Conservation (phyloP, 495 filamentous ascomycete species). For the Aspergillus affinis region DNA sequence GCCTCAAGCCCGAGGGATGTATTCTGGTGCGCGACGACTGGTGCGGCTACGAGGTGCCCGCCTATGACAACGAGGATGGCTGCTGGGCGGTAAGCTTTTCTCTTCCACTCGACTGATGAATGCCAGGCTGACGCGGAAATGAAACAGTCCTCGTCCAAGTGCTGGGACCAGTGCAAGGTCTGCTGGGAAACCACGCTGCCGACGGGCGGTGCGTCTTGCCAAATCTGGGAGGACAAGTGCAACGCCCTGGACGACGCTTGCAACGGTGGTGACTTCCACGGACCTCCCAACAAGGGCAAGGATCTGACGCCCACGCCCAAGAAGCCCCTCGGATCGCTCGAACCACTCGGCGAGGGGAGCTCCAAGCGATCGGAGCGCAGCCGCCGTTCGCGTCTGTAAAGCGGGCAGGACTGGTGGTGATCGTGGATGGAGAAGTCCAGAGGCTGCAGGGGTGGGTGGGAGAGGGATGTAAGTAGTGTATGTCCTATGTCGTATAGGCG, state of each 20-base stretch:
- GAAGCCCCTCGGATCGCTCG: conserved; percentile 8
- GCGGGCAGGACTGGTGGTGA: not conserved
- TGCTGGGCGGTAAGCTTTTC: conserved; percentile 51
- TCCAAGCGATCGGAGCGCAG: not conserved
- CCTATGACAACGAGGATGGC: conserved; percentile 51
- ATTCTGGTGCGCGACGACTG: conserved; percentile 69
- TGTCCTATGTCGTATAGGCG: no score
- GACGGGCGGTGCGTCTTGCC: conserved; percentile 57
- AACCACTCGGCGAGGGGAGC: conserved; percentile 3
- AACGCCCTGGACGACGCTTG: conserved; percentile 49
- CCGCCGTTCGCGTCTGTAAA: no score
- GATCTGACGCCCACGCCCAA: conserved; percentile 36
- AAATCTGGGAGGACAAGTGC: conserved; percentile 61
- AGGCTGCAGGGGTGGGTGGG: no score
- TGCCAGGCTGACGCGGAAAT: not conserved
- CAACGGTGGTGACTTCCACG: conserved; percentile 44
- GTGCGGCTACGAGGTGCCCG: conserved; percentile 60
- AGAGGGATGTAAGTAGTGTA: no score
- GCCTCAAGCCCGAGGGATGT: conserved; percentile 50
- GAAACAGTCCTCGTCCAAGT: conserved; percentile 39
- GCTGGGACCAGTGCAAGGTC: conserved; percentile 54
- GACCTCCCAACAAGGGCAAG: conserved; percentile 58
- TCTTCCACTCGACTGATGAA: not conserved
- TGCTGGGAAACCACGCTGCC: conserved; percentile 60
- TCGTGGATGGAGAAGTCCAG: not conserved